Conservation (phyloP, 805 yeast genomes). For the Candida insectorum region DNA sequence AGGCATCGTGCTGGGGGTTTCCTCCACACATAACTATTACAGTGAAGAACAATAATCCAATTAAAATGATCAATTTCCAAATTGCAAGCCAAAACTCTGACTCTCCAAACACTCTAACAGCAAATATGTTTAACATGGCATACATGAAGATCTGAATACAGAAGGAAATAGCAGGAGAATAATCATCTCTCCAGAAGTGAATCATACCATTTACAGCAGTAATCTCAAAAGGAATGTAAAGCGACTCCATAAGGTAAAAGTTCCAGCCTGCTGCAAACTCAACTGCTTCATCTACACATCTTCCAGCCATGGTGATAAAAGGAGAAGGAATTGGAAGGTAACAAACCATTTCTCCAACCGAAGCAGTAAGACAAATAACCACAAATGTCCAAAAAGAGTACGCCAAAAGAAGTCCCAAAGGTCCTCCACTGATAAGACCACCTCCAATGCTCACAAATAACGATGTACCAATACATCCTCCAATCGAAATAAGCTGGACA, state of each 20-base stretch:
- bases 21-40: constrained; percentile 37
- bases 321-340: constrained; percentile 35
- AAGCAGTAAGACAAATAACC: constrained; percentile 29
- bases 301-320: constrained; percentile 34
- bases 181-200: constrained; percentile 50
- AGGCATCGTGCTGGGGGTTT: constrained; percentile 29
- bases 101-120: constrained; percentile 50
- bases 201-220: constrained; percentile 52
- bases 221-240: constrained; percentile 47
- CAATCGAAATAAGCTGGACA: constrained; percentile 14
- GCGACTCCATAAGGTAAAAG: constrained; percentile 41
- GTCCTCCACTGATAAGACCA: constrained; percentile 27
- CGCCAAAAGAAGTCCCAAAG: constrained; percentile 30
- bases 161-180: constrained; percentile 46
- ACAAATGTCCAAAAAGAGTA: constrained; percentile 31
- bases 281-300: constrained; percentile 35
- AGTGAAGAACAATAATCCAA: constrained; percentile 36
- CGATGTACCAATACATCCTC: constrained; percentile 35
- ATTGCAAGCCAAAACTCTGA: constrained; percentile 44
- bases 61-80: constrained; percentile 32
- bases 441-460: constrained; percentile 33
- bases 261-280: constrained; percentile 31
- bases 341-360: constrained; percentile 38
- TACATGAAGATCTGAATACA: constrained; percentile 40
- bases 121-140: constrained; percentile 40